phyloP scores from a whole-genome alignment of 2,329 filamentous ascomycete genomes.

The Capronia coronata region DNA sequence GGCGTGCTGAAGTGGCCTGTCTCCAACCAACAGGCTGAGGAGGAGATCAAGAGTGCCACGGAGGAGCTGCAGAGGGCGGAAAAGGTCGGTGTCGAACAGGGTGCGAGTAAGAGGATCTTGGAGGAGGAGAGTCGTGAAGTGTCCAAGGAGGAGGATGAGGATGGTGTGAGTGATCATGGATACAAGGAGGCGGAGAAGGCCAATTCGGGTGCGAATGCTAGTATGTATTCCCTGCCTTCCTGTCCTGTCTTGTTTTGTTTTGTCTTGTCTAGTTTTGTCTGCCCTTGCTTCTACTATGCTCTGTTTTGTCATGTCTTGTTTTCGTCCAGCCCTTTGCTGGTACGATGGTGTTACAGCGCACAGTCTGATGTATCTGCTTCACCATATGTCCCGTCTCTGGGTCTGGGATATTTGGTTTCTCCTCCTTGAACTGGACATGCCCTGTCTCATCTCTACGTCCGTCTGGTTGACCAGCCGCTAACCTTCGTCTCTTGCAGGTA shows the following conservation, averaged over 20 bases:
- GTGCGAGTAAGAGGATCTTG: conserved; percentile 19
- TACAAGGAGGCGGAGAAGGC: conserved; percentile 57
- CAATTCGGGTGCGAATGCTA: conserved; percentile 60
- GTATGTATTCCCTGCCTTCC: conserved; percentile 50
- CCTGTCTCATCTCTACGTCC: no score
- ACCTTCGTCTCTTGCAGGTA: conserved; percentile 39
- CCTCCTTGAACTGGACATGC: no score
- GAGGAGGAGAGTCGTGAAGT: conserved; percentile 16
- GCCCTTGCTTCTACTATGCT: background rate
- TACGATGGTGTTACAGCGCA: no score
- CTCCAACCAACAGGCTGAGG: conserved; percentile 9
- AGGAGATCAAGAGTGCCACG: conserved; percentile 9
- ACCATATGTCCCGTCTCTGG: no score
- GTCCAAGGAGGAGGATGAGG: conserved; percentile 10
- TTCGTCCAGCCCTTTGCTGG: no score
- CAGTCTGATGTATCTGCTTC: no score
- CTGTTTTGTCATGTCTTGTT: no score
- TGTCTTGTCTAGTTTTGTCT: background rate
- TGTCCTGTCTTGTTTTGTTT: background rate
- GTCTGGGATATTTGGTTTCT: no score
- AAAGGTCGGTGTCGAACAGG: conserved; percentile 40
- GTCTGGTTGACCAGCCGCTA: background rate
- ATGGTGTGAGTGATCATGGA: conserved; percentile 38
- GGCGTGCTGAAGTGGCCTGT: conserved; percentile 29
- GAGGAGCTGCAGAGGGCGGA: conserved; percentile 21